These are phyloP conservation scores for Backusella morwellensis DNA, from an alignment of 192 early-diverging fungal genomes.

Conservation along the genomic window DNA sequence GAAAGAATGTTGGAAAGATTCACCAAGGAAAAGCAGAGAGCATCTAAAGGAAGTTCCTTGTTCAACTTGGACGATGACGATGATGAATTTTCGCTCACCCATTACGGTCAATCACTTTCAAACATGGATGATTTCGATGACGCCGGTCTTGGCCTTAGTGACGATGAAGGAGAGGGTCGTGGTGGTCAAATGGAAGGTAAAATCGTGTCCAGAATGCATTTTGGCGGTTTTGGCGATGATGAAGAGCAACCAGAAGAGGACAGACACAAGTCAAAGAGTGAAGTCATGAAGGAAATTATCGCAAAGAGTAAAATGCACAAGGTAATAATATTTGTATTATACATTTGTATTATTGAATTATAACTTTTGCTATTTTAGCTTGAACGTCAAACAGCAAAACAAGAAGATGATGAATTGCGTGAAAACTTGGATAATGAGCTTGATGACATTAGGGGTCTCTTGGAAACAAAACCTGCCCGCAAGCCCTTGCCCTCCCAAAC, in stretches of 20 bases:
- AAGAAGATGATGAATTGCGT: conserved; percentile 79
- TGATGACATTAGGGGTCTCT: conserved; percentile 74
- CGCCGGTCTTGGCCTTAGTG: conserved; percentile 50
- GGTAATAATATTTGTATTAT: conserved; percentile 13
- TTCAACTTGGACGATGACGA: conserved; percentile 88
- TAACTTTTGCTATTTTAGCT: conserved; percentile 28
- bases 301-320: conserved; percentile 97
- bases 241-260: conserved; percentile 26
- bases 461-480: conserved; percentile 48
- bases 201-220: conserved; percentile 75
- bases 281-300: conserved; percentile 98
- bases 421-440: conserved; percentile 89
- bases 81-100: conserved; percentile 72
- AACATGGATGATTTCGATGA: conserved; percentile 85
- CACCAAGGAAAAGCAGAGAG: conserved; percentile 75
- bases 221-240: conserved; percentile 82
- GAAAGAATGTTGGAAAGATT: conserved; percentile 97
- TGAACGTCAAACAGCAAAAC: conserved; percentile 87
- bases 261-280: conserved; percentile 77
- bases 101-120: conserved; percentile 89
- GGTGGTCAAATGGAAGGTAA: conserved; percentile 61
- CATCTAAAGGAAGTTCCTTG: conserved; percentile 39
- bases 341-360: neutral
- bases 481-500: conserved; percentile 44
- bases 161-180: conserved; percentile 60